Base-by-base conservation (phyloP, 2,329 filamentous ascomycete genomes). In the Curvularia hawaiiensis region DNA sequence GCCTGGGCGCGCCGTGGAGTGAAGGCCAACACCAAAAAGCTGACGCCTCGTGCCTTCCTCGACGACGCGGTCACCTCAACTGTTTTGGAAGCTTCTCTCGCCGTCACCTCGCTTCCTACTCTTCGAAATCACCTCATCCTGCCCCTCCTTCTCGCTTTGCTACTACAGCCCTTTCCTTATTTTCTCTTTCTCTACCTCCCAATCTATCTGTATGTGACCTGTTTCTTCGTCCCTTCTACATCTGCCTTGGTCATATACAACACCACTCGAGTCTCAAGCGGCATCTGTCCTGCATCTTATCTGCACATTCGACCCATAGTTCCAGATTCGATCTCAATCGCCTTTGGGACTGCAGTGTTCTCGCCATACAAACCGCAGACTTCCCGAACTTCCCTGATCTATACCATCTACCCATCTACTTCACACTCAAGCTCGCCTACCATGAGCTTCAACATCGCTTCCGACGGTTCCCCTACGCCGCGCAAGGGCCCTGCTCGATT, bases 401-500 rank as follows among this genome's bases (percentile, higher is more conserved):
- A 60, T 69, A 63, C 50, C 65, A 70, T 71, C 68, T 73, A 71
- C 16, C 65, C 30, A 31, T 11, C 30, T 12, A 31, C 52, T 51
- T 54, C 64, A 60, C 59, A 45, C 62, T 52, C 57, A 43, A 63
- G 55, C 58, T 52, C 64, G 60, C 30, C 56, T 55, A 66, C 58
- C 51, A 75, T 76, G 73, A 75, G 66, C 67, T 70, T 69, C 70
- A 77, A 73, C 55, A 76, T 78, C 62, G 73, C 75, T 60, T 74
- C 74, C 56, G 74, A 77, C 62, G 76, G 76, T 26, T 79, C 77
- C 50, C 76, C 77, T 30, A 77, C 76, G 35, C 77, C 75, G 30
- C 76, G 76, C 67, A 79, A 79, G 59, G 65, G 64, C 41, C 45
- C 64, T 30, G 38, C 60, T 43, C 68, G 70, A 55, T 73, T 74